Evolutionary conservation across 768 basidiomycete genomes (phyloP).

Genomic region (Calvatia gigantea): DNA sequence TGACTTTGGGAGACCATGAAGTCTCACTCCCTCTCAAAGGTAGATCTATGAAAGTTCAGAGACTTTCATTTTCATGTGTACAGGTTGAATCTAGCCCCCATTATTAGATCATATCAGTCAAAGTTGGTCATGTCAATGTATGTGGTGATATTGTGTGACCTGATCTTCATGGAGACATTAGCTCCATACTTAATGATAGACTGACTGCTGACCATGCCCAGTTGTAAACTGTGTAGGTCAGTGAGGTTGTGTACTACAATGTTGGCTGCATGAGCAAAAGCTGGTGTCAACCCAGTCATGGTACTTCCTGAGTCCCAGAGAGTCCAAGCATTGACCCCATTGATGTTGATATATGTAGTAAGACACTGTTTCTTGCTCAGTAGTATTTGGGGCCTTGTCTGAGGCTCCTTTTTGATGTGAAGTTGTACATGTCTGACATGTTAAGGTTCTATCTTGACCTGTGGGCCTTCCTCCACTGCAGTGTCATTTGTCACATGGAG

Average conservation of each 20-base stretch:
- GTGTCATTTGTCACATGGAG: too few species aligned
- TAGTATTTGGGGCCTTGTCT: neutral
- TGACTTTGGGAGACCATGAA: too few species aligned
- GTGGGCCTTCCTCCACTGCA: too few species aligned
- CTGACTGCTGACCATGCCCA: constrained; percentile 28
- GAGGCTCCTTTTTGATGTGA: neutral
- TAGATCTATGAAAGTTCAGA: too few species aligned
- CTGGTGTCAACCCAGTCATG: constrained; percentile 16
- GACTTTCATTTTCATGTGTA: too few species aligned
- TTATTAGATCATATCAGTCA: too few species aligned
- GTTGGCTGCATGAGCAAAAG: constrained; percentile 14
- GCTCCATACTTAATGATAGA: constrained; percentile 26
- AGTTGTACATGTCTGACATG: too few species aligned
- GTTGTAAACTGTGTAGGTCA: constrained; percentile 21
- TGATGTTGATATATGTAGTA: constrained; percentile 9
- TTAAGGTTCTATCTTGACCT: too few species aligned
- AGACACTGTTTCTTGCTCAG: constrained; percentile 15
- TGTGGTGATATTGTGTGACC: too few species aligned
- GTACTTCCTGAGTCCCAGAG: constrained; percentile 23
- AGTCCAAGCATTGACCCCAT: constrained; percentile 15
- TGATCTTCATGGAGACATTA: neutral
- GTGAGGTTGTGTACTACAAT: constrained; percentile 12
- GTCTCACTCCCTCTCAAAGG: too few species aligned
- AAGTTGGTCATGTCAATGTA: too few species aligned
- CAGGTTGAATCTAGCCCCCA: too few species aligned